phyloP scores from a whole-genome alignment of 2,329 filamentous ascomycete genomes.

The Hymenoscyphus salicellus region DNA sequence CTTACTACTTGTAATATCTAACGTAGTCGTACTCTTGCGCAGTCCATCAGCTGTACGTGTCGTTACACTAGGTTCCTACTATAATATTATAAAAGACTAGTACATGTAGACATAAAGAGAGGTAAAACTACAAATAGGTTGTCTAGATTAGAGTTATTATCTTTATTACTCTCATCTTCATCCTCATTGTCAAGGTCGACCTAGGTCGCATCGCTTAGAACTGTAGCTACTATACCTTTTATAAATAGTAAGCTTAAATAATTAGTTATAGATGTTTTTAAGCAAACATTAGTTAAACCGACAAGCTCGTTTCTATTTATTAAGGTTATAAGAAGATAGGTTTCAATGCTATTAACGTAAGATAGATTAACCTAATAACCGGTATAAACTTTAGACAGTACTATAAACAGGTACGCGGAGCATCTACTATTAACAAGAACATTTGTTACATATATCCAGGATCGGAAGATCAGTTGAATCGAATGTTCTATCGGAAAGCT shows the following conservation, averaged over 20 bases:
- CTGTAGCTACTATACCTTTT: conserved; percentile 4
- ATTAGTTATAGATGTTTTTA: conserved; percentile 7
- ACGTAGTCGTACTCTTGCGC: too few species aligned
- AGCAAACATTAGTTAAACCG: conserved; percentile 4
- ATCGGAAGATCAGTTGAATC: conserved; percentile 6
- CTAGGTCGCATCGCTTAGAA: too few species aligned
- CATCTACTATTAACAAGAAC: conserved; percentile 11
- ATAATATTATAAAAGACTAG: too few species aligned
- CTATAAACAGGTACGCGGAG: conserved; percentile 7
- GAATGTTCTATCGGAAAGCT: not conserved
- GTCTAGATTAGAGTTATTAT: too few species aligned
- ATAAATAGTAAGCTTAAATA: conserved; percentile 5
- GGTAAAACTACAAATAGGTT: too few species aligned
- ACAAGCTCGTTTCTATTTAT: conserved; percentile 8
- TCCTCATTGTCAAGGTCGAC: too few species aligned
- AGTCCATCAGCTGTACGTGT: too few species aligned
- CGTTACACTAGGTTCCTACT: too few species aligned
- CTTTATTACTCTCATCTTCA: too few species aligned
- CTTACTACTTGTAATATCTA: too few species aligned
- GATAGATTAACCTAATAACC: conserved; percentile 4
- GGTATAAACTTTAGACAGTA: conserved; percentile 7
- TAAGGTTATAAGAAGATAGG: conserved; percentile 6
- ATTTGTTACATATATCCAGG: conserved; percentile 7
- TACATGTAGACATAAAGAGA: too few species aligned
- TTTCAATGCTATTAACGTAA: conserved; percentile 8